phyloP scores from a whole-genome alignment of 2,329 filamentous ascomycete species.

The Aspergillus glaucus region DNA sequence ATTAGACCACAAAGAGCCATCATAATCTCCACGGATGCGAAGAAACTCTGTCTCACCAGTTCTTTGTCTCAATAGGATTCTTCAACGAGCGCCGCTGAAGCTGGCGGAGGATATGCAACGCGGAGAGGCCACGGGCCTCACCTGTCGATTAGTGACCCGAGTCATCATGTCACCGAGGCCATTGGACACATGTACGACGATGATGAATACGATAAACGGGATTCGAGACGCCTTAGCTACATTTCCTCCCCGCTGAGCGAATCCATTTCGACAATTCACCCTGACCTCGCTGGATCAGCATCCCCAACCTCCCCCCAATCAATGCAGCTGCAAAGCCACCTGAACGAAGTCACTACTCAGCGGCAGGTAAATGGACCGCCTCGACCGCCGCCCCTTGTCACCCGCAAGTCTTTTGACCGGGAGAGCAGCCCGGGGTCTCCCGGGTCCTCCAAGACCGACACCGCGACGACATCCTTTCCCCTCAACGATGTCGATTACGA shows the following conservation, averaged over 20 bases:
- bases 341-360: slow-evolving; percentile 22
- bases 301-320: slow-evolving; percentile 21
- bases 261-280: slow-evolving; percentile 35
- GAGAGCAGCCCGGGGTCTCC: slow-evolving; percentile 47
- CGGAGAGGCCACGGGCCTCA: slow-evolving; percentile 55
- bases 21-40: neutral
- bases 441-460: slow-evolving; percentile 46
- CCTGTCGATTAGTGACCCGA: slow-evolving; percentile 75
- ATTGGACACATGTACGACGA: slow-evolving; percentile 88
- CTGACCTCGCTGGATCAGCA: slow-evolving; percentile 21
- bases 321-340: slow-evolving; percentile 26
- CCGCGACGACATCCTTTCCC: slow-evolving; percentile 58
- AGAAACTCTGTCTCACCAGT: neutral
- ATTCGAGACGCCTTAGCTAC: slow-evolving; percentile 69
- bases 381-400: slow-evolving; percentile 17
- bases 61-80: slow-evolving; percentile 24
- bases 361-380: slow-evolving; percentile 27
- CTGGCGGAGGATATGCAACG: slow-evolving; percentile 43
- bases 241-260: slow-evolving; percentile 48
- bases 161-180: slow-evolving; percentile 88
- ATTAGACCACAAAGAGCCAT: neutral
- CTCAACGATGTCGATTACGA: slow-evolving; percentile 85
- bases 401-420: slow-evolving; percentile 33
- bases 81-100: slow-evolving; percentile 35
- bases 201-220: slow-evolving; percentile 54